These are phyloP conservation scores for Neoboletus subvelutipes DNA, from an alignment of 768 basidiomycete species.

Conservation along the genomic window DNA sequence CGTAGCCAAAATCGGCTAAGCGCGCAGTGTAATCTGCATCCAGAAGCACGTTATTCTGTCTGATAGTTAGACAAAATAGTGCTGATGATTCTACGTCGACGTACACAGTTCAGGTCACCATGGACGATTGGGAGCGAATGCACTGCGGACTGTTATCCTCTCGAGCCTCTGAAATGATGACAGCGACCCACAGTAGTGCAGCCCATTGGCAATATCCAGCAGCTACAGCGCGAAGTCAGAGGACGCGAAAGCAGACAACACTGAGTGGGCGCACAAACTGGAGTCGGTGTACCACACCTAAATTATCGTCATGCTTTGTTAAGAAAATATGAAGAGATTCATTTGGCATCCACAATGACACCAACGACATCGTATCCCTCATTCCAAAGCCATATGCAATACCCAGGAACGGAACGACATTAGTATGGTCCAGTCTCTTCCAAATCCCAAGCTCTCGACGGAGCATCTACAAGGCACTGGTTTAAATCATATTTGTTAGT, in stretches of 20 bases:
- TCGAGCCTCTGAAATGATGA: neutral
- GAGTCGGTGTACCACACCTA: neutral
- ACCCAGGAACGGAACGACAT: constrained; percentile 11
- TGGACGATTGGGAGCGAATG: neutral
- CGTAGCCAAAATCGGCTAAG: constrained; percentile 45
- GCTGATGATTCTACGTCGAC: neutral
- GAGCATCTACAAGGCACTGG: neutral
- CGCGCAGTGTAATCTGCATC: constrained; percentile 30
- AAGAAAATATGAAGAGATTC: neutral
- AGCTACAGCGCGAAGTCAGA: constrained; percentile 19
- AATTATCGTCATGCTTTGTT: neutral
- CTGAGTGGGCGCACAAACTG: constrained; percentile 14
- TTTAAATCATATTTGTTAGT: neutral
- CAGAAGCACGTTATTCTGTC: constrained; percentile 24
- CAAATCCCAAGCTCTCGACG: neutral
- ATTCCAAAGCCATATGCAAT: neutral
- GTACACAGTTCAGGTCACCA: neutral
- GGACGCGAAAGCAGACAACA: constrained; percentile 16
- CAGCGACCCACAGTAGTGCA: constrained; percentile 5
- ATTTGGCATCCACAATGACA: neutral
- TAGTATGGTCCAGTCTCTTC: constrained; percentile 4
- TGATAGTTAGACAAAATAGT: neutral
- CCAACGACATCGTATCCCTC: neutral
- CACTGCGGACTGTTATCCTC: neutral
- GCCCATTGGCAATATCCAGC: constrained; percentile 11